Evolutionary conservation across 441 rosid species (phyloP), one percentile per base, ranked within the genome.

Genomic region (Jatropha multifida): DNA sequence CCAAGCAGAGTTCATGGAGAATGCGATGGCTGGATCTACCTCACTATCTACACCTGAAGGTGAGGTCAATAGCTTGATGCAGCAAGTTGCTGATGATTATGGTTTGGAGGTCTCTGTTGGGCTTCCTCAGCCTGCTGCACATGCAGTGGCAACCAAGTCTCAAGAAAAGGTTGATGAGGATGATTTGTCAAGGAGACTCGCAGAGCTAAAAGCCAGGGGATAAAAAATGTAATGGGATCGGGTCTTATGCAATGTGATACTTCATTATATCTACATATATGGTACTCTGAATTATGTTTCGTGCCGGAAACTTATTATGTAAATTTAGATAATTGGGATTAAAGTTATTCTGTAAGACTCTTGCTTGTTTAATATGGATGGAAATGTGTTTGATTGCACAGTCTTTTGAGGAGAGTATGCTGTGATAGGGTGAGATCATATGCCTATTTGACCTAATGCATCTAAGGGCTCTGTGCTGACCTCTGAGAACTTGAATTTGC

Each of bases 1-100:
- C 37, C 98, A 94, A 84, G 97, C 96, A 52, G 97, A 89, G 85
- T 94, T 94, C 86, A 90, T 92, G 97, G 98, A 94, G 90, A 90
- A 83, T 52, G 87, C 98, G n/a, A 94, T 94, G 98, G 96, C 98
- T 72, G 96, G 97, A 10, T 94, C 98, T 4, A 90, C 97, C 61
- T 90, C 97, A 1, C 82, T 94, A 78, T 94, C 98, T 68, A 94
- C 97, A 17, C 96, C 97, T 14, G 97, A 94, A 80, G 98, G 96
- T 18, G 96, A 94, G 75, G 98, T 94, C 67, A 94, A 89, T 86
- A 90, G 93, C 86, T 83, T 94, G 88, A 94, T 94, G 97, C 98
- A 94, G 71, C 97, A 94, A 76, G 98, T 94, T 26, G 98, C 97
- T 27, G 97, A 94, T 80, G 89, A 90, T 80, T 92, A 92, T 69